A percentile compares a stretch with the other conserved stretches of the same genome.
These are phyloP conservation scores for Viola odorata DNA, from an alignment of 345 rosid genomes.

Conservation along the genomic window DNA sequence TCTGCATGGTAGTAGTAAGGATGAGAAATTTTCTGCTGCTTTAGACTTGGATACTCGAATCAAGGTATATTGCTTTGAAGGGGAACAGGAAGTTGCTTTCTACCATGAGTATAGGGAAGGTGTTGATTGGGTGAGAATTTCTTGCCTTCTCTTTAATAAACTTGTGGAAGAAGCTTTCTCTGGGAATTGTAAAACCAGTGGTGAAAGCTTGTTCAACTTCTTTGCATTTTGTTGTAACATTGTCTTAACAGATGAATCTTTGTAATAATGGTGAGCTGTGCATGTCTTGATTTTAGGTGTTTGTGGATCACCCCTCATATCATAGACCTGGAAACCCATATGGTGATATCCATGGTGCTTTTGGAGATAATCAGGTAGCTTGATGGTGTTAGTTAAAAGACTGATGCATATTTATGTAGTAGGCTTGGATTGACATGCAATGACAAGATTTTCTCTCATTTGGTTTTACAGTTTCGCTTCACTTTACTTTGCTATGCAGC, in stretches of 20 bases:
- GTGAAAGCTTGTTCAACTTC: background rate
- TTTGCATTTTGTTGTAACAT: background rate
- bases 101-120: conserved; percentile 82
- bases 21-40: conserved; percentile 42
- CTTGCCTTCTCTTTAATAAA: conserved; percentile 2
- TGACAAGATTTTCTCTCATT: conserved; percentile 25
- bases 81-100: conserved; percentile 68
- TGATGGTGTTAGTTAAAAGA: conserved; percentile 1
- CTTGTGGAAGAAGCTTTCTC: background rate
- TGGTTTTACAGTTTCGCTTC: conserved; percentile 81
- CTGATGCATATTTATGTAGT: background rate
- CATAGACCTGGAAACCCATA: conserved; percentile 94
- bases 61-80: conserved; percentile 70
- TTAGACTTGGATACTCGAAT: conserved; percentile 36
- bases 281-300: conserved; percentile 44
- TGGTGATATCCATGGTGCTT: conserved; percentile 79
- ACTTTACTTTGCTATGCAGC: conserved; percentile 93
- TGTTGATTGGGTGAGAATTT: conserved; percentile 83
- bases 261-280: conserved; percentile 2
- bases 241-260: background rate
- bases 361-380: conserved; percentile 86
- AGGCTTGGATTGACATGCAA: conserved; percentile 6
- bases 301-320: conserved; percentile 76
- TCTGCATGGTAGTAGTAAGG: conserved; percentile 52
- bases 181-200: background rate